Percentiles rank a stretch among this genome's conserved stretches.
Conservation (phyloP, 2,329 filamentous ascomycete species). For the Septoria linicola region DNA sequence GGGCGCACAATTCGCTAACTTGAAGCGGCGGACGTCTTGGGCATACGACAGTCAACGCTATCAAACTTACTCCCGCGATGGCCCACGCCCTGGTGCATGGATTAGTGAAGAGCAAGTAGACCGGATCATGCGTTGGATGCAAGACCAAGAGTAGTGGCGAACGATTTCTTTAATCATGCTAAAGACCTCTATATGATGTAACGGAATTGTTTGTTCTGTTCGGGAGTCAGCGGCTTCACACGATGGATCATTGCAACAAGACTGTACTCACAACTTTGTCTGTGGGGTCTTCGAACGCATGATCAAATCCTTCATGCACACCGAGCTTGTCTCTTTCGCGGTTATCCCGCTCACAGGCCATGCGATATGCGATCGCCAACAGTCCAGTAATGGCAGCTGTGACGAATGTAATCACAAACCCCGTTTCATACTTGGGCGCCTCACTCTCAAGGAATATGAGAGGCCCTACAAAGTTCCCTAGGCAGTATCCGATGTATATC, state of each 20-base stretch:
- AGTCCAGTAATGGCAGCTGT: constrained; percentile 39
- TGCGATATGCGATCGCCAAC: constrained; percentile 46
- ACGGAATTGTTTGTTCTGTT: constrained; percentile 32
- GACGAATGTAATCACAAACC: constrained; percentile 41
- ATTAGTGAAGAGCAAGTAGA: no score
- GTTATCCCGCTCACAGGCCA: constrained; percentile 48
- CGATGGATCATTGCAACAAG: background rate
- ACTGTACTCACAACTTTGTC: constrained; percentile 38
- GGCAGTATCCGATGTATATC: constrained; percentile 53
- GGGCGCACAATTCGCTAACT: no score
- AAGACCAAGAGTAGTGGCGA: no score
- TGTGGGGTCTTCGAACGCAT: constrained; percentile 54
- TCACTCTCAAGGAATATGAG: constrained; percentile 44
- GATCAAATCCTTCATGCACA: constrained; percentile 49
- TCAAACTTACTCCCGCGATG: no score
- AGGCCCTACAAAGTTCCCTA: constrained; percentile 49
- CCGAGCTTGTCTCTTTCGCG: constrained; percentile 44
- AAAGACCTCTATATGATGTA: constrained; percentile 12
- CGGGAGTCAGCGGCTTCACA: constrained; percentile 45
- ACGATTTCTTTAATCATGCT: background rate
- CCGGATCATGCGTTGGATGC: background rate
- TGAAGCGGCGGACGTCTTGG: no score
- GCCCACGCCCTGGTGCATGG: no score
- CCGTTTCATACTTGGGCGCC: constrained; percentile 43
- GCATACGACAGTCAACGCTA: no score